Evolutionary conservation across 1,284 basidiomycete genomes (phyloP).

Genomic region (Cryptococcus sp.): DNA sequence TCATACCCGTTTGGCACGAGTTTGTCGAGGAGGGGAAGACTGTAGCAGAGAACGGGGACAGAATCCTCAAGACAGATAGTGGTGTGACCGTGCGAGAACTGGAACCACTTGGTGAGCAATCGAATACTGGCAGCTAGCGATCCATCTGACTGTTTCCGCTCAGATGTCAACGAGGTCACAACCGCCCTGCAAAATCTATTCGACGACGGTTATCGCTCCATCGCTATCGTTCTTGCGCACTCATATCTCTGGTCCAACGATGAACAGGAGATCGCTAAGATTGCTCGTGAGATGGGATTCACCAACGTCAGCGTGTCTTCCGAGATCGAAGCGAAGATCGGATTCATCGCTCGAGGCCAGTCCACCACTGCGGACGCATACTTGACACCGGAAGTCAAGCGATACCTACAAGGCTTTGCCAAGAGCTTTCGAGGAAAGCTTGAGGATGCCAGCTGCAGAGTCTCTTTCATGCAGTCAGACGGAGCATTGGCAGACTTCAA

Average conservation of each 20-base stretch:
- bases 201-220: conserved; percentile 38
- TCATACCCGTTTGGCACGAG: conserved; percentile 71
- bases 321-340: conserved; percentile 55
- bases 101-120: conserved; percentile 48
- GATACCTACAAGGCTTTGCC: conserved; percentile 55
- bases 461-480: conserved; percentile 56
- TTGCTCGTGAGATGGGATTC: conserved; percentile 44
- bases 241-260: conserved; percentile 42
- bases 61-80: conserved; percentile 17
- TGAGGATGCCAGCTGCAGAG: conserved; percentile 44
- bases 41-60: conserved; percentile 10
- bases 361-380: conserved; percentile 60
- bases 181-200: conserved; percentile 34
- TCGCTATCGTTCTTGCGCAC: conserved; percentile 44
- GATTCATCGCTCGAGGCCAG: conserved; percentile 56
- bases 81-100: conserved; percentile 89
- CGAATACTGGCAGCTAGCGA: conserved; percentile 66
- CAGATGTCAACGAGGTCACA: conserved; percentile 56
- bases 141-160: conserved; percentile 56
- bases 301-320: conserved; percentile 46
- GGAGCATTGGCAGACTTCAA: conserved; percentile 49
- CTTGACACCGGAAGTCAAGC: conserved; percentile 56
- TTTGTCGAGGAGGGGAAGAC: conserved; percentile 23
- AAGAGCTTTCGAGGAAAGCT: conserved; percentile 50
- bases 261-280: conserved; percentile 37